Percentiles rank a stretch among this genome's conserved stretches.
phyloP scores from a whole-genome alignment of 345 rosid genomes.

The Citrus trifoliata region DNA sequence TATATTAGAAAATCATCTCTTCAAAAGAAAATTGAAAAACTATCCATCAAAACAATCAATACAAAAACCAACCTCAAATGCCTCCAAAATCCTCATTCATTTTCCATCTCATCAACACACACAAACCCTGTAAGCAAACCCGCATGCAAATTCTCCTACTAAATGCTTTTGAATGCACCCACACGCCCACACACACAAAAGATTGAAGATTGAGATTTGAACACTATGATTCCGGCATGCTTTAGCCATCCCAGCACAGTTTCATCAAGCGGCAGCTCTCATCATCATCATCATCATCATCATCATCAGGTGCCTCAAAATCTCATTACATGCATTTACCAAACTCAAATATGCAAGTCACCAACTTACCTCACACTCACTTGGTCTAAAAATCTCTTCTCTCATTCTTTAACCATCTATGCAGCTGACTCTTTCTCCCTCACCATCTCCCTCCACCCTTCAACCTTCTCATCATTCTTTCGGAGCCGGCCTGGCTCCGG shows the following conservation, averaged over 20 bases:
- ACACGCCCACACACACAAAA: not conserved
- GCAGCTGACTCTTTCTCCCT: constrained; percentile 43
- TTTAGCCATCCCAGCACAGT: constrained; percentile 41
- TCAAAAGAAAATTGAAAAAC: not conserved
- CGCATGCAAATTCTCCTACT: not conserved
- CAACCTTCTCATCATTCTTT: constrained; percentile 49
- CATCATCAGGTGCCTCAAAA: constrained; percentile 36
- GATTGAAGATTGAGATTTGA: not conserved
- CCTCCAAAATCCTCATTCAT: constrained; percentile 9
- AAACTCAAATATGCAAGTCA: constrained; percentile 38
- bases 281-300: not conserved
- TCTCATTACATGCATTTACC: constrained; percentile 47
- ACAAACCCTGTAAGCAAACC: not conserved
- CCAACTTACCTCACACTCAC: constrained; percentile 41
- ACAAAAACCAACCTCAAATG: constrained; percentile 1
- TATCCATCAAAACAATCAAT: not conserved
- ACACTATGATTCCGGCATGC: constrained; percentile 49
- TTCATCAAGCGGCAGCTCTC: constrained; percentile 18
- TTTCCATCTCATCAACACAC: constrained; percentile 14
- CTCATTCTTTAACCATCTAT: constrained; percentile 47
- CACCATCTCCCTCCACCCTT: constrained; percentile 43
- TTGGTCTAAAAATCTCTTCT: constrained; percentile 47
- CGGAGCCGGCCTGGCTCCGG: constrained; percentile 48
- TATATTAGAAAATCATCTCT: not conserved
- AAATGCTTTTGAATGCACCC: not conserved